Percentiles rank a stretch among this genome's conserved stretches.
Conservation (phyloP, 2,329 filamentous ascomycete genomes). For the Monilinia vaccinii-corymbosi region DNA sequence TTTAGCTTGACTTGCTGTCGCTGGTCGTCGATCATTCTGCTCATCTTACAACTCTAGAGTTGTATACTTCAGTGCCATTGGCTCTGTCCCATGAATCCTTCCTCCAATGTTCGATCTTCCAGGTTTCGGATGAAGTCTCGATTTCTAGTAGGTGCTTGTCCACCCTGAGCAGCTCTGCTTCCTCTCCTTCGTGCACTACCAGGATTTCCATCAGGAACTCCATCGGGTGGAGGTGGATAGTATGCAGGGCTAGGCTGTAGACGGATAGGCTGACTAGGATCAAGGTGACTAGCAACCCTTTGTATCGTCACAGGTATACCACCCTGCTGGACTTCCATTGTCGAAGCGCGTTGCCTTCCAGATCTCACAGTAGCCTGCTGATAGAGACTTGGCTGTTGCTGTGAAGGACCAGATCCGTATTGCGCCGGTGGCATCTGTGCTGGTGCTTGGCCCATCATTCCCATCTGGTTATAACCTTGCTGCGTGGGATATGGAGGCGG, state of each 20-base stretch:
- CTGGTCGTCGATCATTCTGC: neutral
- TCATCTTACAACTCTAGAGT: neutral
- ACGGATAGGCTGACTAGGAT: constrained; percentile 88
- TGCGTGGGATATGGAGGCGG: constrained; percentile 77
- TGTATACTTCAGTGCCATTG: constrained; percentile 53
- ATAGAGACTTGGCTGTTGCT: constrained; percentile 57
- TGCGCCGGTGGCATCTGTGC: constrained; percentile 56
- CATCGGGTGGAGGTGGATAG: constrained; percentile 86
- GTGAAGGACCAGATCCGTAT: constrained; percentile 43
- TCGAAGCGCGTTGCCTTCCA: constrained; percentile 81
- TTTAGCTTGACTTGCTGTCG: neutral
- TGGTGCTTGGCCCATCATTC: constrained; percentile 53
- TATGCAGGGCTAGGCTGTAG: constrained; percentile 94
- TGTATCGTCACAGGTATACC: constrained; percentile 91
- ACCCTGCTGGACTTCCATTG: constrained; percentile 90
- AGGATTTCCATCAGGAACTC: constrained; percentile 55
- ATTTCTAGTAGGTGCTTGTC: constrained; percentile 47
- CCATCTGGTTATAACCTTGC: constrained; percentile 64
- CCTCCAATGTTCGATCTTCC: constrained; percentile 88
- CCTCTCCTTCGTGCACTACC: constrained; percentile 61
- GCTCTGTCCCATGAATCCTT: constrained; percentile 70
- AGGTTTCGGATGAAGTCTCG: constrained; percentile 90
- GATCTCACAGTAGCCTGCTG: constrained; percentile 68
- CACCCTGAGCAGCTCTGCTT: constrained; percentile 57
- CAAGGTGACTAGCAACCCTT: constrained; percentile 88